Evolutionary conservation across 768 basidiomycete species (phyloP), one percentile per base, ranked within the genome.

Genomic region (Clathrus columnatus): DNA sequence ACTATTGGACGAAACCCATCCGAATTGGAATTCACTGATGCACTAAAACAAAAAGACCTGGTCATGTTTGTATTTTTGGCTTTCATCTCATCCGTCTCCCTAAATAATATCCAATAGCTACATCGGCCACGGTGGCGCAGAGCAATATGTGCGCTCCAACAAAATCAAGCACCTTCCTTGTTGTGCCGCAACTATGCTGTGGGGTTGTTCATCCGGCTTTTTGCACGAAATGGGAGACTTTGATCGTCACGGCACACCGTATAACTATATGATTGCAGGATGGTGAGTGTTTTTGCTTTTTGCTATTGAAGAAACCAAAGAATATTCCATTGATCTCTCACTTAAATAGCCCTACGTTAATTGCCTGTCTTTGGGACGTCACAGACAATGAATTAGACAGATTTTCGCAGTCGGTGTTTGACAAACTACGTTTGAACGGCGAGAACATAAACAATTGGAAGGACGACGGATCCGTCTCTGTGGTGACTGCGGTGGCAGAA

Each of bases 331-430:
- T 16, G 20, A 46, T 21, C 29, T 53, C 27, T 23, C 36, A 26
- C 49, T 36, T 58, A 50, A 58, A 7, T 60, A 93, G 95, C 59
- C 95, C 96, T 17, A 87, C 92, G 1, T 75, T 98, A 28, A 82
- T 97, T 11, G 96, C 91, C 0, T 97, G 95, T 64, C 73, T 98
- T 4, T 99, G 96, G 96, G 96, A 98, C 63, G 96, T 98, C 7
- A 98, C 95, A 0, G 96, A 99, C 72, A 80, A 85, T 46, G 96
- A 99, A 65, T 95, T 98, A 62, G 95, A 99, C 74, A 88, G 88
- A 61, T 83, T 96, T 60, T 86, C 93, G 1, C 81, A 85, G 59
- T 73, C 84, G 0, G 92, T 96, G 16, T 85, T 96, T 62, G 82
- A 84, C 60, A 79, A 82, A 60, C 67, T 95, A 24, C 72, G 72